Evolutionary conservation across 495 filamentous ascomycete genomes (phyloP).

Genomic region (Penicillium parvum): DNA sequence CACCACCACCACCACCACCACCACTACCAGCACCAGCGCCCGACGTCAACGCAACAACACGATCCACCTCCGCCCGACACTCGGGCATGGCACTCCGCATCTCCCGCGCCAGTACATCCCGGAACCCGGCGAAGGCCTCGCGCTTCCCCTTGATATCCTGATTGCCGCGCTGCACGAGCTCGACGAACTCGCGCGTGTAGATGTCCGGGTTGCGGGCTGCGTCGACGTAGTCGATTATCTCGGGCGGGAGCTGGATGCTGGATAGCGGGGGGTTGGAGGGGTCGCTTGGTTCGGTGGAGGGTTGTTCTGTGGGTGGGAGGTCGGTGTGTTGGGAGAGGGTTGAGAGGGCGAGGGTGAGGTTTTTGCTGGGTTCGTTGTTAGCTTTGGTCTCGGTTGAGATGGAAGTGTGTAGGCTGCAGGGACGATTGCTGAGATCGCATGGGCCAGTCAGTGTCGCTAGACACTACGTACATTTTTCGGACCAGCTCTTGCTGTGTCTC

Average conservation of each 20-base stretch:
- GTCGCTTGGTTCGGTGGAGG: conserved; percentile 36
- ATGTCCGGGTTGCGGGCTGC: conserved; percentile 93
- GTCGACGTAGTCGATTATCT: conserved; percentile 91
- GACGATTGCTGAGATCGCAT: too few species aligned
- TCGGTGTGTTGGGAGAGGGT: conserved; percentile 41
- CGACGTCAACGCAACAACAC: conserved; percentile 50
- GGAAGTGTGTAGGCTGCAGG: too few species aligned
- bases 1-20: conserved; percentile 1
- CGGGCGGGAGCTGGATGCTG: conserved; percentile 66
- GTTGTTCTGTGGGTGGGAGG: conserved; percentile 27
- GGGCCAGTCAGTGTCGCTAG: neutral
- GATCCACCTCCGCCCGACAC: conserved; percentile 62
- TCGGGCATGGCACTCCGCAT: conserved; percentile 77
- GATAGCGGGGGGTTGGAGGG: conserved; percentile 44
- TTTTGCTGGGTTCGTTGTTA: conserved; percentile 29
- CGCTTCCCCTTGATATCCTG: conserved; percentile 80
- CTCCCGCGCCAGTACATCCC: conserved; percentile 77
- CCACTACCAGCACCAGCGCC: too few species aligned
- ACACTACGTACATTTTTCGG: conserved; percentile 52
- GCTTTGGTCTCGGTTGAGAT: neutral
- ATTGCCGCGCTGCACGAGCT: conserved; percentile 78
- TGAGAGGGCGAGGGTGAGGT: conserved; percentile 38
- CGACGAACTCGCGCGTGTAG: conserved; percentile 96
- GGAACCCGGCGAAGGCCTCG: conserved; percentile 72
- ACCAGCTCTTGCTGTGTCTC: conserved; percentile 58